These are phyloP conservation scores for Rhododendron griersonianum DNA, from an alignment of 148 eudicot species.

Conservation along the genomic window DNA sequence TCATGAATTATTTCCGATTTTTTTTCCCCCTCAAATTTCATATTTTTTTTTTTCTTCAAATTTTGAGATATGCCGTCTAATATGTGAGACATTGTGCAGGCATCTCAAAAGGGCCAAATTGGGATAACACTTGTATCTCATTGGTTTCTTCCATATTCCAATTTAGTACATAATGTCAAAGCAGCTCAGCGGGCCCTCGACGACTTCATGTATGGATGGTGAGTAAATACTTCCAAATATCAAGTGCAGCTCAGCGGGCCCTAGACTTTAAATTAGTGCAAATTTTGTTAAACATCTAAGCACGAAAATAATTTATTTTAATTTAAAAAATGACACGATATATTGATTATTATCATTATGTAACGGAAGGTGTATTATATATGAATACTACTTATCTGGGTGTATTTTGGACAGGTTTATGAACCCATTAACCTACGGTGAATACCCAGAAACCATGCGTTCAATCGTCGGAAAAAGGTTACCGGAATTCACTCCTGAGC, in stretches of 20 bases:
- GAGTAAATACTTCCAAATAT: not conserved
- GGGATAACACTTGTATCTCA: not conserved
- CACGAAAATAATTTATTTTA: no score
- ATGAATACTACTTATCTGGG: not conserved
- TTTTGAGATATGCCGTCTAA: not conserved
- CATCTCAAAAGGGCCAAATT: conserved; percentile 5
- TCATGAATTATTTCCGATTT: not conserved
- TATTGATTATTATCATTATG: no score
- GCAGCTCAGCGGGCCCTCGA: conserved; percentile 6
- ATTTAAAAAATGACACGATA: no score
- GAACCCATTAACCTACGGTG: not conserved
- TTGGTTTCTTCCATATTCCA: not conserved
- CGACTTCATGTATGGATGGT: conserved; percentile 14
- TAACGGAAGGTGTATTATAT: no score
- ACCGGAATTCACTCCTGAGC: not conserved
- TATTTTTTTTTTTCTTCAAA: no score
- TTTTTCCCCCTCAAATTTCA: no score
- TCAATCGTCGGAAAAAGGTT: not conserved
- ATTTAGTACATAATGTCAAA: not conserved
- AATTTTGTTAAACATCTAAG: no score
- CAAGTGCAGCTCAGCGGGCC: no score
- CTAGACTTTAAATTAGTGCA: no score
- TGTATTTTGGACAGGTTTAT: not conserved
- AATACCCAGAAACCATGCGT: not conserved
- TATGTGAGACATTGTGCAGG: not conserved